phyloP scores from a whole-genome alignment of 345 rosid species.

The Streptanthus diversifolius region DNA sequence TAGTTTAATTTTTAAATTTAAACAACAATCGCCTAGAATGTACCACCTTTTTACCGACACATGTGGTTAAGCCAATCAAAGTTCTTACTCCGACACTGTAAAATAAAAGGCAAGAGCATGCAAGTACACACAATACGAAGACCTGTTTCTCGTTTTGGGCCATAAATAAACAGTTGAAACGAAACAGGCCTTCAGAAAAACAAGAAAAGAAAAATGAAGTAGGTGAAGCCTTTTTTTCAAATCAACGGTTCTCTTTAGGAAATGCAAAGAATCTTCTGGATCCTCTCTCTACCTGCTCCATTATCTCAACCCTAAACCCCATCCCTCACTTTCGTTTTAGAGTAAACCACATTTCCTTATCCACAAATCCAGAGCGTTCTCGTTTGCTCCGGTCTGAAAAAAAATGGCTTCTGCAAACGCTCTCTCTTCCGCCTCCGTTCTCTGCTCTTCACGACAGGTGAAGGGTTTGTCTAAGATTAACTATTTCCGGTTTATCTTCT shows the following conservation, averaged over 20 bases:
- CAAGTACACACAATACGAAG: too few relatives aligned
- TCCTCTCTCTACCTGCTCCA: slow-evolving; percentile 20
- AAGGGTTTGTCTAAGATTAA: neutral
- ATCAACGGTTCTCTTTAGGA: slow-evolving; percentile 33
- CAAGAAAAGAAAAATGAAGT: neutral
- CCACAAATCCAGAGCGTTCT: slow-evolving; percentile 1
- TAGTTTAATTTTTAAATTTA: too few relatives aligned
- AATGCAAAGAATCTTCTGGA: slow-evolving; percentile 62
- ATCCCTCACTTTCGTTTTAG: neutral
- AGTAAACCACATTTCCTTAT: slow-evolving; percentile 40
- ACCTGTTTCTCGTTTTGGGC: neutral
- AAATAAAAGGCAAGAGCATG: too few relatives aligned
- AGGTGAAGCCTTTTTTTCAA: slow-evolving; percentile 11
- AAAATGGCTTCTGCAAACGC: slow-evolving; percentile 80
- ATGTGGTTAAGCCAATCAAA: too few relatives aligned
- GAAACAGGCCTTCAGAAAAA: neutral
- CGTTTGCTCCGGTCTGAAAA: neutral
- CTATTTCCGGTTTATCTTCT: neutral
- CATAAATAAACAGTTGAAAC: neutral
- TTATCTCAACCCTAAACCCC: slow-evolving; percentile 51
- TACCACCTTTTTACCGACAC: too few relatives aligned
- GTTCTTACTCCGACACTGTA: too few relatives aligned
- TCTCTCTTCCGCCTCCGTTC: slow-evolving; percentile 58
- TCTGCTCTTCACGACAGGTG: slow-evolving; percentile 77
- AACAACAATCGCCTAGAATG: too few relatives aligned